Evolutionary conservation across 805 yeast genomes (phyloP).

Genomic region (Wickerhamomyces xylosicus): DNA sequence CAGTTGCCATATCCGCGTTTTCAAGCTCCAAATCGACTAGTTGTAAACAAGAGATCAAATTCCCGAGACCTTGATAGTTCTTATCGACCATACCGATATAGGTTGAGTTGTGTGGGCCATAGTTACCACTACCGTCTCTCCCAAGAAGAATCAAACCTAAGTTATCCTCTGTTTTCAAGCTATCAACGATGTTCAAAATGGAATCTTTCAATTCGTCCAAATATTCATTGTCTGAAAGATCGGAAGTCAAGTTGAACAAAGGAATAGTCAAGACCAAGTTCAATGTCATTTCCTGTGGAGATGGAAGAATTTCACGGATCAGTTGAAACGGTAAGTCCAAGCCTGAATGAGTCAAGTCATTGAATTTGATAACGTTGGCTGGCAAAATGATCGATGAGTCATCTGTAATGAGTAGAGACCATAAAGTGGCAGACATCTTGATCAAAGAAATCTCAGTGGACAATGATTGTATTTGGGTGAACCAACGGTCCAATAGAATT

Average conservation of each 20-base stretch:
- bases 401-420: constrained; percentile 28
- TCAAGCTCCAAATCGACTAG: constrained; percentile 9
- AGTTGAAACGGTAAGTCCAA: constrained; percentile 31
- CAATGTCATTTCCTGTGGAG: constrained; percentile 28
- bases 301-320: constrained; percentile 28
- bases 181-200: constrained; percentile 19
- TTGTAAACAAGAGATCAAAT: constrained; percentile 27
- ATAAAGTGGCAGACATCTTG: constrained; percentile 41
- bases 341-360: constrained; percentile 26
- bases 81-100: constrained; percentile 36
- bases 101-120: constrained; percentile 25
- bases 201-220: constrained; percentile 14
- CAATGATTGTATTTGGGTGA: constrained; percentile 14
- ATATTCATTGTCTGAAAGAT: constrained; percentile 21
- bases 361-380: constrained; percentile 26
- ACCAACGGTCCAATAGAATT: constrained; percentile 32
- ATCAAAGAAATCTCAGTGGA: constrained; percentile 22
- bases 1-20: constrained; percentile 1
- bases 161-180: constrained; percentile 27
- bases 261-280: constrained; percentile 34
- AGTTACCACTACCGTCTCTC: constrained; percentile 27
- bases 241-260: constrained; percentile 22
- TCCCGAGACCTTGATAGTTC: constrained; percentile 40
- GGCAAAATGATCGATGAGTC: constrained; percentile 24
- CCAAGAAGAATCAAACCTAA: constrained; percentile 41